Evolutionary conservation across 768 basidiomycete species (phyloP), one percentile per base, ranked within the genome.

Genomic region (Tylopilus subfusipes): DNA sequence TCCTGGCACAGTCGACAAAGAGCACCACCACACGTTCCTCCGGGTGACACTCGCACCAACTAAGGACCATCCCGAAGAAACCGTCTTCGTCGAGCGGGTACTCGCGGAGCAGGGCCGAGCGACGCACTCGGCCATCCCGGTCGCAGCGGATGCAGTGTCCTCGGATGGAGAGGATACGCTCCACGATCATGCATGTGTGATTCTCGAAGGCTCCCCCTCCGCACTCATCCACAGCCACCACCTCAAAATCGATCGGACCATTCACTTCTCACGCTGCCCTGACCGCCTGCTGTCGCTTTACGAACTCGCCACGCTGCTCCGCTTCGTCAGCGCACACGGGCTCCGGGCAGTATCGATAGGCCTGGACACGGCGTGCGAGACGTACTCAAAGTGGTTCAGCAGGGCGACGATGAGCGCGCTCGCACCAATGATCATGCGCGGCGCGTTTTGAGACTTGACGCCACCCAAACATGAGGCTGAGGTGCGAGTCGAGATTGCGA

Each of bases 331-430:
- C 34, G 12, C 5, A 5, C 40, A 34, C 18, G 58, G 51, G 4
- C 27, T 42, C 0, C 43, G 27, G 1, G 43, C 42, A 4, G 40
- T 58, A 5, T 58, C 58, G 3, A 44, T 53, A 8, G 51, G 51
- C 1, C 21, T 53, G 31, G 51, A 59, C 16, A 51, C 57, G 1
- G 54, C 43, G 8, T 59, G 58, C 30, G 56, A 56, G 29, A 49
- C 58, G 10, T 58, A 58, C 22, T 40, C 58, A 10, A 43, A 27
- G 19, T 59, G 56, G 58, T 59, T 59, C n/a, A 39, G 47, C n/a
- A 45, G 56, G 19, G 51, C 58, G 10, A 42, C 38, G 7, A 12
- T 57, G 31, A n/a, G 18, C 12, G 45, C 39, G 5, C 34, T 53
- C 22, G 42, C 42, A 1, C 51, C 47, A 7, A 5, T 4, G 13